These are phyloP conservation scores for Pichia sp. DNA, from an alignment of 1,139 yeast species.

Conservation along the genomic window DNA sequence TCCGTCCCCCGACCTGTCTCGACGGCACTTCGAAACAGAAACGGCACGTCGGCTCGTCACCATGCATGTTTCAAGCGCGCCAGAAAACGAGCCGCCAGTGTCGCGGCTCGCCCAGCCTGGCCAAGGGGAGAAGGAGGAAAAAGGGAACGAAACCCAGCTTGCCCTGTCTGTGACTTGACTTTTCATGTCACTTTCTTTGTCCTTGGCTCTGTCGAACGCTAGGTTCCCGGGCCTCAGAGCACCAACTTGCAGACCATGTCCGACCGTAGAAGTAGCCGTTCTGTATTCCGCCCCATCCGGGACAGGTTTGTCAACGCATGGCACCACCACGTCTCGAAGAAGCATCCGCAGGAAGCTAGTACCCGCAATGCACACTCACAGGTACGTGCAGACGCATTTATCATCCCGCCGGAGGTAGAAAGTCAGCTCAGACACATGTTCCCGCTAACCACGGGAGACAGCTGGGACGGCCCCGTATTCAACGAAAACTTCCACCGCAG, in stretches of 20 bases:
- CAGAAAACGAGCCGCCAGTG: not conserved
- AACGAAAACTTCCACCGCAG: not conserved
- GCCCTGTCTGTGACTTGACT: too few species aligned
- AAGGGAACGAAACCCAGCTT: not conserved
- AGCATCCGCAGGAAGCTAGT: not conserved
- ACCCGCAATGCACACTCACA: not conserved
- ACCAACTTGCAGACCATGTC: not conserved
- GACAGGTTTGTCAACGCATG: not conserved
- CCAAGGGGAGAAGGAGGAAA: not conserved
- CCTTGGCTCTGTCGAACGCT: too few species aligned
- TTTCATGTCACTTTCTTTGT: too few species aligned
- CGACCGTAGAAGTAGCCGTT: not conserved
- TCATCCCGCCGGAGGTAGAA: not conserved
- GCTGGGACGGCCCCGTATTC: not conserved
- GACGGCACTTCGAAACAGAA: not conserved
- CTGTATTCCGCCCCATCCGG: not conserved
- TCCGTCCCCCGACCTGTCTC: not conserved
- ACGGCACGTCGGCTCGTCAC: not conserved
- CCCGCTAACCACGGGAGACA: not conserved
- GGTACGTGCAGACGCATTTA: not conserved
- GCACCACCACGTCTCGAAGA: not conserved
- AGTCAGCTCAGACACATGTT: not conserved
- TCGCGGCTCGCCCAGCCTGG: not conserved
- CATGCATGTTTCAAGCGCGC: not conserved
- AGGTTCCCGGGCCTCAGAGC: not conserved